Base-by-base conservation (phyloP, 345 rosid species). In the Aethionema arabicum region DNA sequence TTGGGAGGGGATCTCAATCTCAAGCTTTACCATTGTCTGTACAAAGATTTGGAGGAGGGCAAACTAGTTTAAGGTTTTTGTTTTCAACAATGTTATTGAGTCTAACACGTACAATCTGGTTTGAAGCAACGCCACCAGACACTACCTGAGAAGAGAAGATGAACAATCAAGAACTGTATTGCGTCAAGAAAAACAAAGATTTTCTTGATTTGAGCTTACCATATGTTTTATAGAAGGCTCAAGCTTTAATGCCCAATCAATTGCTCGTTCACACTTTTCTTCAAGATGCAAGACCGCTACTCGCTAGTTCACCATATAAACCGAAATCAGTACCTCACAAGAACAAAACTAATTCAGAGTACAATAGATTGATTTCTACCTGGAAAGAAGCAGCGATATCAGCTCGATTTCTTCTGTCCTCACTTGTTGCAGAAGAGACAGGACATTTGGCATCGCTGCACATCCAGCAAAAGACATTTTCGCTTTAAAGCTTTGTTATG, bases 41-140 rank as follows among this genome's bases (percentile, higher is more conserved):
- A 67, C 98, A 92, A 61, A 92, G 96, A 69, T 59, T 68, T 31
- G 93, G 86, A 49, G 95, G 98, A 67, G 98, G 96, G 43, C 93
- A 92, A 10, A 85, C 84, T 68, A 92, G 95, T 70, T 74, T 84
- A 59, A 92, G 75, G 74, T 70, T 65, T 60, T 83, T 87, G 69
- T 76, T 86, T 77, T 74, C 73, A 33, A 78, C 91, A 63, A 89
- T 79, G 52, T 56, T 71, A 65, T 82, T 74, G 50, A 92, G 92
- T 62, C 62, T 87, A 61, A 75, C 37, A 56, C 98, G 82, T n/a
- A 89, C 93, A 68, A 78, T 82, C 49, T 79, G 76, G 72, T 92
- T 92, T 7, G 96, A 92, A 46, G 96, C 98, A 72, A 92, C 98
- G 40, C 98, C 98, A 73, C 98, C 98, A 6, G 95, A 85, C 52